A percentile compares a stretch with the other conserved stretches of the same genome.
phyloP scores from a whole-genome alignment of 257 asterid genomes.

The Solanum pinnatisectum region DNA sequence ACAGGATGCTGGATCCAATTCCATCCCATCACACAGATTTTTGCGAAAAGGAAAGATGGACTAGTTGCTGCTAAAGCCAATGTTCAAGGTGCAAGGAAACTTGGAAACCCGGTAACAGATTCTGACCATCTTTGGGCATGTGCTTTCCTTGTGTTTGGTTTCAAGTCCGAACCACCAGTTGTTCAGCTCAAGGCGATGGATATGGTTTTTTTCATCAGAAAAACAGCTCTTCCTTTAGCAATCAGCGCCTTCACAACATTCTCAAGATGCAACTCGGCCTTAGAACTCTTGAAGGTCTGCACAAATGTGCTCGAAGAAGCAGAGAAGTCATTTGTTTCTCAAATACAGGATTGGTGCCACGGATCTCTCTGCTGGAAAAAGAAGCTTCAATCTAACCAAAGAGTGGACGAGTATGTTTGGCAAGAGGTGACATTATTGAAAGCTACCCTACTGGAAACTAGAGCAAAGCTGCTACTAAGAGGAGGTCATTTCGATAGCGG shows the following conservation, averaged over 20 bases:
- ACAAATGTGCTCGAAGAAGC: constrained; percentile 78
- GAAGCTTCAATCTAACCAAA: constrained; percentile 42
- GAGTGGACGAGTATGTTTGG: constrained; percentile 82
- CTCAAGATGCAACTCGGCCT: constrained; percentile 69
- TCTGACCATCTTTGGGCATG: constrained; percentile 74
- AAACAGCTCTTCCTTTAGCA: constrained; percentile 65
- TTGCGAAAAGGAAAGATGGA: constrained; percentile 37
- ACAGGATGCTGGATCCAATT: constrained; percentile 73
- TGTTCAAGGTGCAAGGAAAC: constrained; percentile 51
- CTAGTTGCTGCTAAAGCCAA: constrained; percentile 42
- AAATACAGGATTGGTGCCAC: constrained; percentile 73
- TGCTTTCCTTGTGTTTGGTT: constrained; percentile 77
- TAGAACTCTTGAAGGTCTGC: constrained; percentile 81
- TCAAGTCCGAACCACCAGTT: constrained; percentile 64
- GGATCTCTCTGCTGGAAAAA: constrained; percentile 81
- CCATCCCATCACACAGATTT: constrained; percentile 60
- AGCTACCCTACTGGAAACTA: constrained; percentile 57
- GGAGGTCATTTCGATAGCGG: constrained; percentile 74
- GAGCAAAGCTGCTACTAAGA: constrained; percentile 62
- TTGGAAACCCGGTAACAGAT: constrained; percentile 28
- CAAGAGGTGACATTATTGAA: constrained; percentile 70
- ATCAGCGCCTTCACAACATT: constrained; percentile 48
- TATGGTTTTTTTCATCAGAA: constrained; percentile 53
- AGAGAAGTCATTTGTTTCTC: constrained; percentile 77
- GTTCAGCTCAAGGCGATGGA: constrained; percentile 74